Evolutionary conservation across 2,329 filamentous ascomycete genomes (phyloP).

Genomic region (Penicillium sp.): DNA sequence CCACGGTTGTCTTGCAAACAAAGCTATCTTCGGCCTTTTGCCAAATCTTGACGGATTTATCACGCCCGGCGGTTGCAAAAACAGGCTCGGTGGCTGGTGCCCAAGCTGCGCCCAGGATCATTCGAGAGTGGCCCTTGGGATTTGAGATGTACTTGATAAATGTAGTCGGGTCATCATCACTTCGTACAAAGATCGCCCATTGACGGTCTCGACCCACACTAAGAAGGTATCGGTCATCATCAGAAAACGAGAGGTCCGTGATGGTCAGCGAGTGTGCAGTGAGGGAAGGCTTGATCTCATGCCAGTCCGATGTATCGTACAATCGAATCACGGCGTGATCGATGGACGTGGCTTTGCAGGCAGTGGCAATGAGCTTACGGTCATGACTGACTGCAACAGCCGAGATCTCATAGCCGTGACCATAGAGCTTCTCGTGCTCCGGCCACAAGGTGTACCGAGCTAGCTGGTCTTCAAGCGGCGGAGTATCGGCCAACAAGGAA

Average conservation of each 20-base stretch:
- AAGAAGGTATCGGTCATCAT: constrained; percentile 67
- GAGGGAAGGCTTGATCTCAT: constrained; percentile 76
- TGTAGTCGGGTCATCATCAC: constrained; percentile 29
- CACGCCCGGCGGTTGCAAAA: constrained; percentile 85
- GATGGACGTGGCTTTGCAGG: constrained; percentile 84
- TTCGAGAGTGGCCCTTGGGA: constrained; percentile 79
- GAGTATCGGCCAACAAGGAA: constrained; percentile 59
- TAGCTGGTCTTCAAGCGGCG: constrained; percentile 84
- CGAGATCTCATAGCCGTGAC: constrained; percentile 95
- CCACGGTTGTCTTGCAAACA: constrained; percentile 50
- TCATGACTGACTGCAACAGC: constrained; percentile 73
- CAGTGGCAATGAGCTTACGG: constrained; percentile 73
- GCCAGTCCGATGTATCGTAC: constrained; percentile 83
- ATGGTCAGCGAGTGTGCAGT: constrained; percentile 83
- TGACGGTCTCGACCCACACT: constrained; percentile 89
- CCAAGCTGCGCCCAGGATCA: constrained; percentile 90
- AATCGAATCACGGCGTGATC: constrained; percentile 92
- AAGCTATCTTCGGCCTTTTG: constrained; percentile 42
- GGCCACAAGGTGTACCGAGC: constrained; percentile 91
- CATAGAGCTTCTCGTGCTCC: constrained; percentile 93
- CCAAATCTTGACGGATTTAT: constrained; percentile 80
- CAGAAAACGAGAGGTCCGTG: constrained; percentile 73
- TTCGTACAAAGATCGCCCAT: constrained; percentile 73
- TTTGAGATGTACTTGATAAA: constrained; percentile 63
- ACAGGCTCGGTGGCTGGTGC: constrained; percentile 50